These are phyloP conservation scores for Tuber microsphaerosporum DNA, from an alignment of 495 filamentous ascomycete genomes.

Conservation along the genomic window DNA sequence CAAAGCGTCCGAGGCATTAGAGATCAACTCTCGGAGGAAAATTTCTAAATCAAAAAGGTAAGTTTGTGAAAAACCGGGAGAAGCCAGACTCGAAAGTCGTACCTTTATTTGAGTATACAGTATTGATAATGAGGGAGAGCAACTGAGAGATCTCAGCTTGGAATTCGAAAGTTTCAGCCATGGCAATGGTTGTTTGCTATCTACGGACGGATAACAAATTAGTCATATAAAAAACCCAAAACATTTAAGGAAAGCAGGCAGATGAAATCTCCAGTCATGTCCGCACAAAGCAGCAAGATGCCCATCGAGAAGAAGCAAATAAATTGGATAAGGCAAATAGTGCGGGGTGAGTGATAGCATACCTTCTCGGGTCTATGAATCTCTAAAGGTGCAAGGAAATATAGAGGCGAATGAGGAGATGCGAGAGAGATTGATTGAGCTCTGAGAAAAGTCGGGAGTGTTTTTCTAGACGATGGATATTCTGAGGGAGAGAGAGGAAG, in stretches of 20 bases:
- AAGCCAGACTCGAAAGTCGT: neutral
- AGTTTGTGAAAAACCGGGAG: conserved; percentile 4
- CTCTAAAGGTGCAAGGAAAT: conserved; percentile 33
- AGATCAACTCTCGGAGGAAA: conserved; percentile 95
- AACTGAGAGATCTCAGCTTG: conserved; percentile 99
- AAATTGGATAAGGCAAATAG: conserved; percentile 7
- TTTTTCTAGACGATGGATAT: neutral
- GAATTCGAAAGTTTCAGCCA: conserved; percentile 97
- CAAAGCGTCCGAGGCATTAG: conserved; percentile 94
- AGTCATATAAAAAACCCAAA: neutral
- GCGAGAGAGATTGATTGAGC: conserved; percentile 22
- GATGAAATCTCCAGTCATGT: neutral
- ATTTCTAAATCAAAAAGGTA: conserved; percentile 47
- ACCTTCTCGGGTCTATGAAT: conserved; percentile 34
- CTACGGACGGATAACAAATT: conserved; percentile 14
- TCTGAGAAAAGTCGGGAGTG: conserved; percentile 24
- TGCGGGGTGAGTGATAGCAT: conserved; percentile 28
- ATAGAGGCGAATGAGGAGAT: conserved; percentile 22
- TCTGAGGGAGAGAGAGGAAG: conserved; percentile 30
- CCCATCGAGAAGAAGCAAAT: neutral
- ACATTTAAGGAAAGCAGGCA: neutral
- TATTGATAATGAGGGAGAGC: conserved; percentile 98
- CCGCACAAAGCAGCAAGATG: neutral
- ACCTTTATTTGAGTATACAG: conserved; percentile 99
- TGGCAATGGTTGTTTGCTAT: conserved; percentile 43